These are phyloP conservation scores for Cercophora samala DNA, from an alignment of 495 filamentous ascomycete genomes.

Conservation along the genomic window DNA sequence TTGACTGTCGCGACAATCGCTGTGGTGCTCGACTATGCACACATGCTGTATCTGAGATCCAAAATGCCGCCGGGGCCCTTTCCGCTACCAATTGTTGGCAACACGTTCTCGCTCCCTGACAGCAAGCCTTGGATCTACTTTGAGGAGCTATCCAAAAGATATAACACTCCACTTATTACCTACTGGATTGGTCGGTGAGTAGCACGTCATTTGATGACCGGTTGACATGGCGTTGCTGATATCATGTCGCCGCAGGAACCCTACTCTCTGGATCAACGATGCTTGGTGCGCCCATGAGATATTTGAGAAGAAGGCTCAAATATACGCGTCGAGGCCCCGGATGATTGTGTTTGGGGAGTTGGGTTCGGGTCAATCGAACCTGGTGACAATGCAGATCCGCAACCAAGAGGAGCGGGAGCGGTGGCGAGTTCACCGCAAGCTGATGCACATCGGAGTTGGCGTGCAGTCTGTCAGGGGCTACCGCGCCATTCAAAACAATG, in stretches of 20 bases:
- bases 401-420: constrained; percentile 51
- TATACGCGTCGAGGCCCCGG: constrained; percentile 53
- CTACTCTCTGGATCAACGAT: constrained; percentile 65
- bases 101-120: constrained; percentile 57
- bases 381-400: constrained; percentile 54
- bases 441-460: constrained; percentile 60
- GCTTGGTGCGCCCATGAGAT: constrained; percentile 56
- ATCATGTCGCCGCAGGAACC: constrained; percentile 39
- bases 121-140: constrained; percentile 65
- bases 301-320: constrained; percentile 55
- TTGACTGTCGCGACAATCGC: constrained; percentile 31
- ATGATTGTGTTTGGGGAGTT: constrained; percentile 61
- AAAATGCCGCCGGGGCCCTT: constrained; percentile 59
- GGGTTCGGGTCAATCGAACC: constrained; percentile 54
- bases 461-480: constrained; percentile 59
- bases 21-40: constrained; percentile 45
- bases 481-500: constrained; percentile 58
- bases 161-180: constrained; percentile 55
- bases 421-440: constrained; percentile 60
- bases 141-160: constrained; percentile 53
- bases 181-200: constrained; percentile 57
- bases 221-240: neutral
- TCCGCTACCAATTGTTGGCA: constrained; percentile 50
- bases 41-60: constrained; percentile 48
- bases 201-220: neutral